These are phyloP conservation scores for Lantana camara DNA, from an alignment of 257 asterid species.

Conservation along the genomic window DNA sequence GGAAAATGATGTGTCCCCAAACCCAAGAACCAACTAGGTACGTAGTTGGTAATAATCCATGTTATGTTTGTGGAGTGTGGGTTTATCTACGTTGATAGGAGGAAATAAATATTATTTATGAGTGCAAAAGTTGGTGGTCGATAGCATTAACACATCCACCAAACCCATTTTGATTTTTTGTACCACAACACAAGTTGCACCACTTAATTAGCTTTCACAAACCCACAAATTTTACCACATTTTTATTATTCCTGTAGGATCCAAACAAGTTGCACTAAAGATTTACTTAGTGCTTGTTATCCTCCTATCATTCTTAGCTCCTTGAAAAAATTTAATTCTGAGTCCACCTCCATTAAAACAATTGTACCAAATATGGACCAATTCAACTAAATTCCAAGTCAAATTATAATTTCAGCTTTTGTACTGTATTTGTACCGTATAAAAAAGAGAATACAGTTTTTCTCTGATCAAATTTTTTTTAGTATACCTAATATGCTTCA, in stretches of 20 bases:
- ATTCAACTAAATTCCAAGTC: background rate
- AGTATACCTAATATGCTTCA: too few species aligned
- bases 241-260: background rate
- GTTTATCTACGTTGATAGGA: background rate
- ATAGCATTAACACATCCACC: constrained; percentile 8
- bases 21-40: background rate
- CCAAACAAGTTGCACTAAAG: background rate
- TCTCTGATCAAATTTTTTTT: too few species aligned
- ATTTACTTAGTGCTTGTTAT: too few species aligned
- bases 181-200: background rate
- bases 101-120: background rate
- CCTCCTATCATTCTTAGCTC: too few species aligned
- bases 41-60: background rate
- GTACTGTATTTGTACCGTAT: background rate
- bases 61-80: background rate
- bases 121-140: constrained; percentile 13
- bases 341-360: too few species aligned
- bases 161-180: constrained; percentile 6
- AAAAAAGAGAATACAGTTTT: too few species aligned
- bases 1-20: background rate
- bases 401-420: background rate
- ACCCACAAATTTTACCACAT: background rate
- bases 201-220: too few species aligned
- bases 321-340: too few species aligned
- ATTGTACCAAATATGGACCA: constrained; percentile 5